phyloP scores from a whole-genome alignment of 345 rosid species.

The Eucalyptus erythrocorys region DNA sequence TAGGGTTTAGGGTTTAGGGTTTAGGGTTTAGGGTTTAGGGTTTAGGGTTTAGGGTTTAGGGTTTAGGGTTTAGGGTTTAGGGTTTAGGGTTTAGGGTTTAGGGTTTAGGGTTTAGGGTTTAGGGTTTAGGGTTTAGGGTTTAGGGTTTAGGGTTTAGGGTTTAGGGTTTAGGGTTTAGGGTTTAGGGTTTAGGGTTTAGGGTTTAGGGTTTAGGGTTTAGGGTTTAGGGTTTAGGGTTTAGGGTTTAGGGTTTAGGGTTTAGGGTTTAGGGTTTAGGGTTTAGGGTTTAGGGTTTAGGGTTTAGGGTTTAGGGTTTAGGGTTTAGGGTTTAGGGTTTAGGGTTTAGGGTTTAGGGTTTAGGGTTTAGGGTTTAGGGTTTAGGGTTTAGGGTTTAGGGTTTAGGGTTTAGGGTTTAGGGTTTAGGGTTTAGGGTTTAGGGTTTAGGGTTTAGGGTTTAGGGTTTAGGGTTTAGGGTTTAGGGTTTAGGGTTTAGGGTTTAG shows the following conservation, averaged over 20 bases:
- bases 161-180: slow-evolving; percentile 1
- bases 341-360: too few species aligned
- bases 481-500: too few species aligned
- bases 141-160: slow-evolving; percentile 1
- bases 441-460: too few species aligned
- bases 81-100: not conserved
- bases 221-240: not conserved
- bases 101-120: not conserved
- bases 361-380: too few species aligned
- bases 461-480: too few species aligned
- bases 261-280: not conserved
- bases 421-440: too few species aligned
- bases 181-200: slow-evolving; percentile 1
- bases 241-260: not conserved
- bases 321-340: too few species aligned
- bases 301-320: not conserved
- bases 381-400: too few species aligned
- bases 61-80: not conserved
- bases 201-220: slow-evolving; percentile 1
- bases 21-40: not conserved
- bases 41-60: slow-evolving; percentile 1
- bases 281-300: not conserved
- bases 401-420: too few species aligned
- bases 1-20: not conserved
- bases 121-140: slow-evolving; percentile 2